Conservation (phyloP, 148 eudicot species). For the Silene conica region DNA sequence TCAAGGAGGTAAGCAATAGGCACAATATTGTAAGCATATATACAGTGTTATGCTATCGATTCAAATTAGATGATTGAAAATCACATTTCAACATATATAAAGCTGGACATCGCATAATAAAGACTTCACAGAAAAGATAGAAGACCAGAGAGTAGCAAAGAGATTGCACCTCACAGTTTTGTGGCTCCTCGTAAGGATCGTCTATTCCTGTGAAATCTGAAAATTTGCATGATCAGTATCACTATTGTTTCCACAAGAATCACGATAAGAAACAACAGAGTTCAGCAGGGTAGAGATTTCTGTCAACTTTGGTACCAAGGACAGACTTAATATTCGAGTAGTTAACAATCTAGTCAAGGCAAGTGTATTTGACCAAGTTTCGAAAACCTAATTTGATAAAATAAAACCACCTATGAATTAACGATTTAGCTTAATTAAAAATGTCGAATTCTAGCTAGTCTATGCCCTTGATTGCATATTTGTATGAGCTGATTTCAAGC, state of each 20-base stretch:
- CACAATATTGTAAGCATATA: too few species aligned
- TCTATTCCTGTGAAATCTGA: constrained; percentile 96
- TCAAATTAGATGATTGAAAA: too few species aligned
- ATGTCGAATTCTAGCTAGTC: background rate
- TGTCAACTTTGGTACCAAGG: background rate
- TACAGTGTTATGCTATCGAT: too few species aligned
- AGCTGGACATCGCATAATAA: background rate
- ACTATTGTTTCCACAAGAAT: background rate
- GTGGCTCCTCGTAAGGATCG: constrained; percentile 90
- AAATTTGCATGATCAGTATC: constrained; percentile 14
- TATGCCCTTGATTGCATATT: background rate
- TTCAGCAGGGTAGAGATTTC: background rate
- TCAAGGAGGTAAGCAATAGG: background rate
- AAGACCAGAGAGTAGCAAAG: background rate
- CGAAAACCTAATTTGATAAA: background rate
- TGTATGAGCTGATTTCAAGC: background rate
- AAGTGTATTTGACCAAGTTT: background rate
- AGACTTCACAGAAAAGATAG: background rate
- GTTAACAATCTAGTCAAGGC: background rate
- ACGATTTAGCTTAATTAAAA: background rate
- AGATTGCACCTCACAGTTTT: constrained; percentile 67
- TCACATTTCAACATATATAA: background rate
- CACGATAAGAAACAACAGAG: background rate
- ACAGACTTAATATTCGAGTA: background rate
- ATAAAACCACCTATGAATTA: background rate